Percentiles rank a stretch among this genome's conserved stretches.
Conservation (phyloP, 352 stramenopile species). For the Ophiocytium majus region DNA sequence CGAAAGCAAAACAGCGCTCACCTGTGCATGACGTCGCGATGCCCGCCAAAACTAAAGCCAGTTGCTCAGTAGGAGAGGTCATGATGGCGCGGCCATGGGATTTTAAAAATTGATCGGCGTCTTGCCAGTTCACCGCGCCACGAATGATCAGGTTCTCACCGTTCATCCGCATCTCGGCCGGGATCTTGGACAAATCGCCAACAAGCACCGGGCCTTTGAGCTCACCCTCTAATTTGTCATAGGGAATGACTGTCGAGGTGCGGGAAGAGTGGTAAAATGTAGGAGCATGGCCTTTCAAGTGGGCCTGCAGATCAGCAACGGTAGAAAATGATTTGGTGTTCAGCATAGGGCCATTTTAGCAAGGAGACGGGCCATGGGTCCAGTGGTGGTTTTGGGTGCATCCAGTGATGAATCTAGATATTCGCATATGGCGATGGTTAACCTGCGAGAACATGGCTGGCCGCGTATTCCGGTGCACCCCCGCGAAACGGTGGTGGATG, state of each 20-base stretch:
- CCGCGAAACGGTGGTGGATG: background rate
- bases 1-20: slow-evolving; percentile 13
- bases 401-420: background rate
- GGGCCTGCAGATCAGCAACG: background rate
- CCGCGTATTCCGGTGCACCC: background rate
- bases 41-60: background rate
- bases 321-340: slow-evolving; percentile 4
- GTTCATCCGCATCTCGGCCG: background rate
- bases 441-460: background rate
- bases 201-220: background rate
- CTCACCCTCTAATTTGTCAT: background rate
- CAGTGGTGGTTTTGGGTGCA: background rate
- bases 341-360: background rate
- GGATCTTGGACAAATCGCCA: background rate
- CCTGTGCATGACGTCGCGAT: slow-evolving; percentile 1
- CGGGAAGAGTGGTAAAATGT: background rate
- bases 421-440: background rate
- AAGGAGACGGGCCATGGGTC: background rate
- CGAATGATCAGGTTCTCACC: background rate
- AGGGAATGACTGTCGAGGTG: slow-evolving; percentile 2
- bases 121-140: background rate
- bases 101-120: background rate
- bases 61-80: slow-evolving; percentile 4
- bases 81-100: background rate
- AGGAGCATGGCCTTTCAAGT: background rate